phyloP scores from a whole-genome alignment of 805 yeast species.

The Pichia nanzhaoensis region DNA sequence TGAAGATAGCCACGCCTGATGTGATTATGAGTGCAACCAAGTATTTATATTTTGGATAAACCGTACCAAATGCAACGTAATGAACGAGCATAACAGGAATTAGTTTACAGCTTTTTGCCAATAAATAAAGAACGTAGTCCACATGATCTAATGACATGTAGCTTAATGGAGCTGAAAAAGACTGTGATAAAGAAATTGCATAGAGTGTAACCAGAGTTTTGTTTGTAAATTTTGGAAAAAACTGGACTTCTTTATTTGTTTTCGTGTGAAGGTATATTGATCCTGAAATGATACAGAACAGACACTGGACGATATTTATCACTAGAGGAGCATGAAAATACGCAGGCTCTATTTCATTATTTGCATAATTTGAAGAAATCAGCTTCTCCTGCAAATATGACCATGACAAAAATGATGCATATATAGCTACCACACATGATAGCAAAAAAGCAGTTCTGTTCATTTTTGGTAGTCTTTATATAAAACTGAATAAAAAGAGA shows the following conservation, averaged over 20 bases:
- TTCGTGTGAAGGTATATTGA: constrained; percentile 43
- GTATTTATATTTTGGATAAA: constrained; percentile 71
- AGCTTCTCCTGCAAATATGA: constrained; percentile 87
- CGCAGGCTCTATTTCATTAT: constrained; percentile 13
- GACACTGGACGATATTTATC: constrained; percentile 69
- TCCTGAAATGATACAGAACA: constrained; percentile 68
- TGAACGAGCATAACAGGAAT: constrained; percentile 93
- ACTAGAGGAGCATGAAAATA: constrained; percentile 69
- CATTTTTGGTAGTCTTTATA: neutral
- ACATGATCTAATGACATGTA: constrained; percentile 73
- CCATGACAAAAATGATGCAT: constrained; percentile 86
- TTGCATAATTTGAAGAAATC: constrained; percentile 66
- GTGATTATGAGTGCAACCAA: constrained; percentile 75
- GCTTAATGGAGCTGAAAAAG: constrained; percentile 78
- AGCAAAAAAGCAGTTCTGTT: constrained; percentile 13
- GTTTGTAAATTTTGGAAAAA: constrained; percentile 28
- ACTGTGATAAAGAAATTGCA: constrained; percentile 64
- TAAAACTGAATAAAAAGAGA: neutral
- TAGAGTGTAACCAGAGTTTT: constrained; percentile 30
- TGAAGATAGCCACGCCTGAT: constrained; percentile 73
- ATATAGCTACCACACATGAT: constrained; percentile 56
- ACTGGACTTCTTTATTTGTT: constrained; percentile 16
- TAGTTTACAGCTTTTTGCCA: constrained; percentile 90
- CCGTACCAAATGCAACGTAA: constrained; percentile 56
- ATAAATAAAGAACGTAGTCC: constrained; percentile 74